These are phyloP conservation scores for Juglanconis juglandina DNA, from an alignment of 2,329 filamentous ascomycete genomes.

Conservation along the genomic window DNA sequence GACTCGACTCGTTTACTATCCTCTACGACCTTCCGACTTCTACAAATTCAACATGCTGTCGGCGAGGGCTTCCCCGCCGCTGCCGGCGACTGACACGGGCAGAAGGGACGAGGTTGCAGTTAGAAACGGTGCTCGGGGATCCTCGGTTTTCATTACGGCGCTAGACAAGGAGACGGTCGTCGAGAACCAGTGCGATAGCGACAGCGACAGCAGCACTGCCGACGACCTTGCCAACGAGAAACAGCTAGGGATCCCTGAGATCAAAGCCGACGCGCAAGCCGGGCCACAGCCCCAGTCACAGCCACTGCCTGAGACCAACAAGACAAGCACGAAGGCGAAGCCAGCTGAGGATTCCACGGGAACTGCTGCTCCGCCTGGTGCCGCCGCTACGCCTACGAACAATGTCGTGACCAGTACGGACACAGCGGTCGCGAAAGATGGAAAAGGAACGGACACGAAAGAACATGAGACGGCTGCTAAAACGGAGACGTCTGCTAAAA, in stretches of 20 bases:
- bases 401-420: background rate
- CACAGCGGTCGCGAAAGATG: constrained; percentile 1
- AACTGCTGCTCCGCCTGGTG: background rate
- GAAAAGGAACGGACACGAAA: background rate
- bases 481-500: background rate
- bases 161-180: constrained; percentile 5
- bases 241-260: background rate
- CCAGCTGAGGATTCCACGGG: background rate
- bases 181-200: constrained; percentile 3
- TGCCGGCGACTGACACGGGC: background rate
- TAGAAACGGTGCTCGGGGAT: too few relatives aligned
- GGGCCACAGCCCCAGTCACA: background rate
- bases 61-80: background rate
- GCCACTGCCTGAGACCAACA: background rate
- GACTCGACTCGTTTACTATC: too few relatives aligned
- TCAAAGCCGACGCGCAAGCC: constrained; percentile 2
- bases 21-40: background rate
- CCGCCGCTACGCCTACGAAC: background rate
- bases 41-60: background rate
- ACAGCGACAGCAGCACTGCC: background rate
- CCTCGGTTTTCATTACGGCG: background rate
- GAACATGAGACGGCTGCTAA: too few relatives aligned
- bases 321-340: background rate
- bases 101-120: background rate
- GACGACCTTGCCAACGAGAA: background rate